These are phyloP conservation scores for Ogataea polymorpha DNA, from an alignment of 805 yeast species.

Conservation along the genomic window DNA sequence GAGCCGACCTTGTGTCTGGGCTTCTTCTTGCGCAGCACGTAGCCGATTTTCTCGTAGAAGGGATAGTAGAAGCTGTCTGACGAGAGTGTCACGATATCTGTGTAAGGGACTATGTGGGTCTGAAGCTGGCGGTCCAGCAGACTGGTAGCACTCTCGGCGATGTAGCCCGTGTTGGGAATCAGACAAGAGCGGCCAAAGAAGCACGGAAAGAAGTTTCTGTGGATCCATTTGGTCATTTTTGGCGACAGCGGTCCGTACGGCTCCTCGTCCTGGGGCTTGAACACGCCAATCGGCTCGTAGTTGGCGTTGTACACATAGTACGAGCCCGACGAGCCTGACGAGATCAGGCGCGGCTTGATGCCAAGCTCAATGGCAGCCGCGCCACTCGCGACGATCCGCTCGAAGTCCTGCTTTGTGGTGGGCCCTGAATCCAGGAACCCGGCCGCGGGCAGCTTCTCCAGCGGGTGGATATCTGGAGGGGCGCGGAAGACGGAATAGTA, in stretches of 20 bases:
- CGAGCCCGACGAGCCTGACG: conserved; percentile 69
- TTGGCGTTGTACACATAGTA: conserved; percentile 49
- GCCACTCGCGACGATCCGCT: conserved; percentile 40
- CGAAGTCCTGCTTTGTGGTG: conserved; percentile 32
- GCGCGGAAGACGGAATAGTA: conserved; percentile 56
- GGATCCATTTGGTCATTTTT: conserved; percentile 78
- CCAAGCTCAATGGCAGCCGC: conserved; percentile 44
- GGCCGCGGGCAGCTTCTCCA: conserved; percentile 26
- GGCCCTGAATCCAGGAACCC: conserved; percentile 28
- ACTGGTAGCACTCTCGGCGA: conserved; percentile 71
- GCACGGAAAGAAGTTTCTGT: conserved; percentile 71
- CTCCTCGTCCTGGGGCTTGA: conserved; percentile 78
- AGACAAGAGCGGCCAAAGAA: conserved; percentile 72
- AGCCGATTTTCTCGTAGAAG: conserved; percentile 40
- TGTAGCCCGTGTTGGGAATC: conserved; percentile 69
- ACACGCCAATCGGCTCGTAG: conserved; percentile 50
- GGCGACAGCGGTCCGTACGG: conserved; percentile 78
- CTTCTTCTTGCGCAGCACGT: conserved; percentile 22
- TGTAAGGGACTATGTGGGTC: conserved; percentile 61
- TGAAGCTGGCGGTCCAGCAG: conserved; percentile 59
- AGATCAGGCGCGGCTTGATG: conserved; percentile 49
- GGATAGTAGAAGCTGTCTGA: conserved; percentile 53
- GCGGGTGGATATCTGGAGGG: conserved; percentile 29
- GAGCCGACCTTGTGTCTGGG: conserved; percentile 57
- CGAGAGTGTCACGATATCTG: conserved; percentile 51